Percentiles rank a stretch among this genome's conserved stretches.
Evolutionary conservation across 352 stramenopile genomes (phyloP).

Genomic region (Aphanomyces astaci): DNA sequence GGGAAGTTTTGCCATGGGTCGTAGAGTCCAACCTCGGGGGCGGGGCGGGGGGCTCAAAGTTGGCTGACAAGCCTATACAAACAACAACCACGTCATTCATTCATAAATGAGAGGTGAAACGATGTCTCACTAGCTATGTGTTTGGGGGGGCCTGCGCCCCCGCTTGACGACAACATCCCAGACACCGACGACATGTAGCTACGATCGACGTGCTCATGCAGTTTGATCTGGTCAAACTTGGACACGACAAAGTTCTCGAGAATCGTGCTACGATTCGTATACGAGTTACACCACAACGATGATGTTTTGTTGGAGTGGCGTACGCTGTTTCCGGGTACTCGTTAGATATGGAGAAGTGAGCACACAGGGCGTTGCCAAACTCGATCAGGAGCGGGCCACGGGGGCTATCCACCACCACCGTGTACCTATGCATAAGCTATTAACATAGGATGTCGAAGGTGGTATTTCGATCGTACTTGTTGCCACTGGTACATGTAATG

Average conservation of each 20-base stretch:
- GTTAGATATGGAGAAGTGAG: conserved; percentile 47
- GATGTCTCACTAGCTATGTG: conserved; percentile 10
- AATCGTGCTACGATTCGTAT: background rate
- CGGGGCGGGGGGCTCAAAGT: background rate
- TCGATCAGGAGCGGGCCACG: conserved; percentile 70
- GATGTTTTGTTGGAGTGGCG: conserved; percentile 15
- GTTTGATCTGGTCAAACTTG: conserved; percentile 55
- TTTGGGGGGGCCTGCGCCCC: conserved; percentile 46
- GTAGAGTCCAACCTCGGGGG: background rate
- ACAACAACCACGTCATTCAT: background rate
- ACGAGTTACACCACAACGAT: background rate
- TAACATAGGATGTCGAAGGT: background rate
- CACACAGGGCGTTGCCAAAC: conserved; percentile 69
- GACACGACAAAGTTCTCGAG: conserved; percentile 47
- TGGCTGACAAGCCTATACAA: background rate
- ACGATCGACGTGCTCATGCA: conserved; percentile 64
- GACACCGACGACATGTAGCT: conserved; percentile 63
- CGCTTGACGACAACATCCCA: conserved; percentile 38
- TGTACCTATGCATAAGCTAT: conserved; percentile 29
- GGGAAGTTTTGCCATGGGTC: background rate
- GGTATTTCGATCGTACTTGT: conserved; percentile 27
- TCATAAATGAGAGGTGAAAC: background rate
- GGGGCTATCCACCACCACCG: conserved; percentile 68
- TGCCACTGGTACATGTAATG: conserved; percentile 60
- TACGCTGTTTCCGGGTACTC: conserved; percentile 48